Percentiles rank a stretch among this genome's conserved stretches.
These are phyloP conservation scores for Cairneyella variabilis DNA, from an alignment of 495 filamentous ascomycete species.

Conservation along the genomic window DNA sequence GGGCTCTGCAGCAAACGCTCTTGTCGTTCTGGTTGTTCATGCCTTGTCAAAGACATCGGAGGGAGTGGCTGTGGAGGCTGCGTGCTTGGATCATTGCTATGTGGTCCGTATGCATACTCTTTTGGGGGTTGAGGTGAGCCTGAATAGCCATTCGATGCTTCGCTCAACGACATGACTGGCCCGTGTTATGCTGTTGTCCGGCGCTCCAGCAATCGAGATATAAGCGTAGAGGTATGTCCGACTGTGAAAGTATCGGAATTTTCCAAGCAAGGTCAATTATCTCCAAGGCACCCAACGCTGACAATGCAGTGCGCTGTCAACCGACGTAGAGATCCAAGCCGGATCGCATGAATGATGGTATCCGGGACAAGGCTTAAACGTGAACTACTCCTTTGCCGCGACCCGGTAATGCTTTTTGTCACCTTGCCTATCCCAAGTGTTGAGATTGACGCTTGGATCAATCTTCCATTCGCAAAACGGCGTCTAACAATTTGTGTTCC, in stretches of 20 bases:
- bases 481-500: not conserved
- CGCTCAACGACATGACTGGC: slow-evolving; percentile 5
- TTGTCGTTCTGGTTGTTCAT: not conserved
- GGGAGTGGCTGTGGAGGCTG: slow-evolving; percentile 1
- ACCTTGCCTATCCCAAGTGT: not conserved
- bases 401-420: not conserved
- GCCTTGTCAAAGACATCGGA: slow-evolving; percentile 11
- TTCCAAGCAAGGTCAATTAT: not conserved
- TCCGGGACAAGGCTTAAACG: not conserved
- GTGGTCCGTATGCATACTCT: not conserved
- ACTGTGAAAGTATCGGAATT: no score
- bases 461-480: no score
- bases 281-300: not conserved
- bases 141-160: not conserved
- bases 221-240: no score
- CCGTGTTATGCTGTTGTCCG: no score
- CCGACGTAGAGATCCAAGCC: not conserved
- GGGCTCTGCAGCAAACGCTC: not conserved
- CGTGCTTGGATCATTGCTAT: not conserved
- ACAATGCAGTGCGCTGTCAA: not conserved
- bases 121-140: not conserved
- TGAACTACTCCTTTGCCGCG: not conserved
- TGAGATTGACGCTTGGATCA: not conserved
- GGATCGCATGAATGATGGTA: not conserved
- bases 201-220: no score